Percentiles rank a stretch among this genome's conserved stretches.
Conservation (phyloP, 1,284 basidiomycete species). For the Takashimella koratensis region DNA sequence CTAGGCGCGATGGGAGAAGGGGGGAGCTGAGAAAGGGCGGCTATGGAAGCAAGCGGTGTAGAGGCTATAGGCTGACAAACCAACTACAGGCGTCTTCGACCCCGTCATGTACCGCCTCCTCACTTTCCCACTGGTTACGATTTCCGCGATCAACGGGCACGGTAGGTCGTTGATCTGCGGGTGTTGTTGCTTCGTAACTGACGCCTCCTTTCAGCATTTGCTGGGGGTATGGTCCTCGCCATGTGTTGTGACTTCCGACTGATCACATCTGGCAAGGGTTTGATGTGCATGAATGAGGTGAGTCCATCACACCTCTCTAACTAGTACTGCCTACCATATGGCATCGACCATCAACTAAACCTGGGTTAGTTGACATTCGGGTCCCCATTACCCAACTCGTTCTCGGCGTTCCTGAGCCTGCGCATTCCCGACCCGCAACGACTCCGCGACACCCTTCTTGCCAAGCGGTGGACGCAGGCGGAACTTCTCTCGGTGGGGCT, state of each 20-base stretch:
- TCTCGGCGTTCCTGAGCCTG: slow-evolving; percentile 62
- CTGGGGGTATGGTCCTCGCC: slow-evolving; percentile 75
- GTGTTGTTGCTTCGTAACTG: background rate
- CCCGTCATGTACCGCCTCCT: slow-evolving; percentile 43
- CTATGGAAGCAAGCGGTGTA: background rate
- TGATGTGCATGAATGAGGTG: slow-evolving; percentile 92
- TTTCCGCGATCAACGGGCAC: slow-evolving; percentile 88
- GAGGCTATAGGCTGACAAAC: too few relatives aligned
- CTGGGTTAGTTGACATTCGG: slow-evolving; percentile 52
- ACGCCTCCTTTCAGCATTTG: slow-evolving; percentile 58
- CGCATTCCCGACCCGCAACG: slow-evolving; percentile 63
- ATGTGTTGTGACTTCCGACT: slow-evolving; percentile 84
- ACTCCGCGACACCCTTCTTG: slow-evolving; percentile 72
- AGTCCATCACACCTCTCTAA: slow-evolving; percentile 9
- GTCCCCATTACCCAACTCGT: slow-evolving; percentile 69
- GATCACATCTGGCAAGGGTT: slow-evolving; percentile 77
- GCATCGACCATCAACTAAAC: background rate
- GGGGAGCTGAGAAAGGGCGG: background rate
- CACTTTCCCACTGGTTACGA: slow-evolving; percentile 55
- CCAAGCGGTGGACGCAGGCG: slow-evolving; percentile 70
- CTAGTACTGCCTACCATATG: background rate
- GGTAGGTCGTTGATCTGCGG: slow-evolving; percentile 22
- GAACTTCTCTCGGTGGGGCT: slow-evolving; percentile 68
- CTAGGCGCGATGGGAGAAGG: too few relatives aligned
- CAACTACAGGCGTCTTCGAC: slow-evolving; percentile 46